Percentiles rank a stretch among this genome's conserved stretches.
Evolutionary conservation across 2,329 filamentous ascomycete species (phyloP).

Genomic region (Pseudogymnoascus sp.): DNA sequence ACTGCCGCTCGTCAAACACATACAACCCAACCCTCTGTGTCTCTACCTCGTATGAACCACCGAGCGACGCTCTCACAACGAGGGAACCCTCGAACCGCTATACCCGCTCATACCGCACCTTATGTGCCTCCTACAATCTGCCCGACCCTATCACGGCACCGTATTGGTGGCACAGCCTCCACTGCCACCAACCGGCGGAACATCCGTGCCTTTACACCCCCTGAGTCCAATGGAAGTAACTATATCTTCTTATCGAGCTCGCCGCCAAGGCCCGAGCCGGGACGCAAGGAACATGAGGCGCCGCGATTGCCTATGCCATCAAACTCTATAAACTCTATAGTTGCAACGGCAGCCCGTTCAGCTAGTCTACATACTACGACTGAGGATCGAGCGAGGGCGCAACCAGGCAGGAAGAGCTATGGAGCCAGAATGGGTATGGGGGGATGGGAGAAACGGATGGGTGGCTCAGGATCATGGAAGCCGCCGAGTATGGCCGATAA

Average conservation of each 20-base stretch:
- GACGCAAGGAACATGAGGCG: conserved; percentile 9
- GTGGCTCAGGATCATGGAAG: not conserved
- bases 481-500: conserved; percentile 2
- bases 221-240: conserved; percentile 13
- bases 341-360: not conserved
- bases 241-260: conserved; percentile 27
- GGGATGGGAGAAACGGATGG: conserved; percentile 1
- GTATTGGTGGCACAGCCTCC: conserved; percentile 3
- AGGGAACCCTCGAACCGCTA: not conserved
- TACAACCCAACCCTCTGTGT: not conserved
- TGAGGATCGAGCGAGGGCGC: not conserved
- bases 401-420: not conserved
- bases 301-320: not conserved
- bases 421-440: not conserved
- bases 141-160: conserved; percentile 1
- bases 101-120: not conserved
- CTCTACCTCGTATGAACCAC: not conserved
- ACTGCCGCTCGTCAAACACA: not conserved
- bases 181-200: conserved; percentile 16
- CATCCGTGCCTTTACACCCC: conserved; percentile 10
- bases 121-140: conserved; percentile 6
- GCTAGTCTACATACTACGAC: not conserved
- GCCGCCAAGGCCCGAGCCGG: conserved; percentile 18
- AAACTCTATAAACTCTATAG: not conserved
- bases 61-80: not conserved